Percentiles rank a stretch among this genome's conserved stretches.
Evolutionary conservation across 768 basidiomycete species (phyloP).

Genomic region (Suillus hirtellus): DNA sequence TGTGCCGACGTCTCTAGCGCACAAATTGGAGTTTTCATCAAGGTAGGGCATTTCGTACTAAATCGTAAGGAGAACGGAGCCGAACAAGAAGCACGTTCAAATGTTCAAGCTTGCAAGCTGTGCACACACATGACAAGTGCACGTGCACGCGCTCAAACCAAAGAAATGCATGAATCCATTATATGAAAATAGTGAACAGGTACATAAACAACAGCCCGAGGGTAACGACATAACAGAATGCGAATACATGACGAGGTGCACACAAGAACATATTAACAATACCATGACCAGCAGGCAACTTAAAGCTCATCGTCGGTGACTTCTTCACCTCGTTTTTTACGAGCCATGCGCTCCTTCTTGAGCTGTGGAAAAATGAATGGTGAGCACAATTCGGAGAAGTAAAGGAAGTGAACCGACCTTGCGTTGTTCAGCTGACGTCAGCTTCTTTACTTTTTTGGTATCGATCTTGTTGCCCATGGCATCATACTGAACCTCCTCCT

Average conservation of each 20-base stretch:
- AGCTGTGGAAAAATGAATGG: slow-evolving; percentile 28
- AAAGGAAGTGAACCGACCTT: slow-evolving; percentile 51
- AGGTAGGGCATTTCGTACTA: slow-evolving; percentile 31
- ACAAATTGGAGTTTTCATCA: slow-evolving; percentile 21
- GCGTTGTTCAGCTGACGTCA: slow-evolving; percentile 78
- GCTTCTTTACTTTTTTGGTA: slow-evolving; percentile 81
- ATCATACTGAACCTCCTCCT: slow-evolving; percentile 90
- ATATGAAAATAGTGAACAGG: slow-evolving; percentile 21
- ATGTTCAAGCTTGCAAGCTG: not conserved
- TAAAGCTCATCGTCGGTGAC: slow-evolving; percentile 59
- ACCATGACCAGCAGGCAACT: slow-evolving; percentile 13
- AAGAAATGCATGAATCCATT: slow-evolving; percentile 17
- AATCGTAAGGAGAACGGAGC: slow-evolving; percentile 17
- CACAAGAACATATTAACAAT: slow-evolving; percentile 13
- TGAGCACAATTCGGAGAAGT: slow-evolving; percentile 15
- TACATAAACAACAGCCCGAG: slow-evolving; percentile 22
- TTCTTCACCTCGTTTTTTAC: slow-evolving; percentile 86
- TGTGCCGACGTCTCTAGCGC: slow-evolving; percentile 27
- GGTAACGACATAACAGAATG: slow-evolving; percentile 9
- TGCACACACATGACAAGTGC: not conserved
- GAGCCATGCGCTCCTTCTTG: slow-evolving; percentile 96
- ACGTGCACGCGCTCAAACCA: slow-evolving; percentile 6
- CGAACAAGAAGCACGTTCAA: not conserved
- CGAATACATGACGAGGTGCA: slow-evolving; percentile 11
- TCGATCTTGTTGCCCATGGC: slow-evolving; percentile 99